These are phyloP conservation scores for Suillus alpinus DNA, from an alignment of 768 basidiomycete genomes.

Conservation along the genomic window DNA sequence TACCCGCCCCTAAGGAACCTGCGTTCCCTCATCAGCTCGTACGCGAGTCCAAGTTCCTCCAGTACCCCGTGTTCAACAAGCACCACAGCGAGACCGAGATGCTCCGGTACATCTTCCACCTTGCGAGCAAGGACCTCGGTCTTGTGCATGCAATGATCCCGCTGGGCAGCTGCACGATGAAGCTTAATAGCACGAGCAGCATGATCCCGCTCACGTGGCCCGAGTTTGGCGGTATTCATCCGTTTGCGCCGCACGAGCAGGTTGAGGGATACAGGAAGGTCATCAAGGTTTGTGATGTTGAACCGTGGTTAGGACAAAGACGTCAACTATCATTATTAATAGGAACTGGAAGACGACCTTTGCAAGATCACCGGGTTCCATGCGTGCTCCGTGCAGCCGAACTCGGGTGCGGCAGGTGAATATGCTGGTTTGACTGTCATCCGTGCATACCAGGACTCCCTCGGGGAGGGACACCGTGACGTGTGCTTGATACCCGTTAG, in stretches of 20 bases:
- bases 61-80: conserved; percentile 91
- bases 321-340: conserved; percentile 9
- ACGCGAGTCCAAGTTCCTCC: conserved; percentile 69
- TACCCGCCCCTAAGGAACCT: conserved; percentile 39
- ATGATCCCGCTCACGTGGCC: conserved; percentile 97
- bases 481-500: conserved; percentile 93
- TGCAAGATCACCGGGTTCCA: conserved; percentile 97
- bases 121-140: conserved; percentile 92
- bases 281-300: conserved; percentile 54
- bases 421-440: conserved; percentile 96
- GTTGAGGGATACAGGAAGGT: conserved; percentile 82
- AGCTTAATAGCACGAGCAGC: conserved; percentile 96
- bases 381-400: conserved; percentile 95
- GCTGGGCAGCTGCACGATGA: conserved; percentile 96
- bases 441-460: conserved; percentile 89
- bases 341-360: conserved; percentile 91
- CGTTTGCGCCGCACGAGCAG: conserved; percentile 88
- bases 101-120: conserved; percentile 92
- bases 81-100: conserved; percentile 99
- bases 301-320: background rate
- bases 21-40: conserved; percentile 54
- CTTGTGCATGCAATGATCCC: conserved; percentile 97
- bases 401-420: conserved; percentile 97
- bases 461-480: conserved; percentile 81
- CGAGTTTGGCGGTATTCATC: conserved; percentile 87